Conservation (phyloP, 2,329 filamentous ascomycete species). For the Phialophora tarda region DNA sequence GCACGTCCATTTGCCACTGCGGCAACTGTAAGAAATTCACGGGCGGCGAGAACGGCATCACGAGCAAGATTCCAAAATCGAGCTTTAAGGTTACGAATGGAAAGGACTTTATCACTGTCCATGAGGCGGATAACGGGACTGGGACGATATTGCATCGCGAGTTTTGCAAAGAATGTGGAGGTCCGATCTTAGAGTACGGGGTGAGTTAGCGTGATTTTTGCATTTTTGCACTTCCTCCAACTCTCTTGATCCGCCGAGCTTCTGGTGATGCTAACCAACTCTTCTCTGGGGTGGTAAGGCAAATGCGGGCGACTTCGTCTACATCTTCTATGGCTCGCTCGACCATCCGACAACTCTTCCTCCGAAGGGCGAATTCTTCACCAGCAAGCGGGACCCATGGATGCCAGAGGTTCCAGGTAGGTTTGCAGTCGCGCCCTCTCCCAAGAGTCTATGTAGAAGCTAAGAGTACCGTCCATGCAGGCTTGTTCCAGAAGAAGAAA, state of each 20-base stretch:
- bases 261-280: background rate
- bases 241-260: background rate
- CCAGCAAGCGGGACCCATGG: constrained; percentile 55
- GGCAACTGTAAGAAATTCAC: constrained; percentile 33
- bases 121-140: constrained; percentile 58
- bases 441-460: background rate
- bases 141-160: constrained; percentile 56
- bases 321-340: constrained; percentile 57
- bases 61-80: constrained; percentile 56
- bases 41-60: constrained; percentile 53
- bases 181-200: constrained; percentile 59
- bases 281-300: constrained; percentile 22
- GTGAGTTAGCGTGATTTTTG: constrained; percentile 43
- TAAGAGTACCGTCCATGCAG: constrained; percentile 38
- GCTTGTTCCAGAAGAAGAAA: constrained; percentile 54
- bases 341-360: constrained; percentile 56
- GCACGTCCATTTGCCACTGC: constrained; percentile 61
- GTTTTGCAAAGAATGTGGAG: constrained; percentile 60
- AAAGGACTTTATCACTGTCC: constrained; percentile 48
- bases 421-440: constrained; percentile 28
- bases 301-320: constrained; percentile 44
- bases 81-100: constrained; percentile 51
- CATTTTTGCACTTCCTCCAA: constrained; percentile 4
- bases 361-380: constrained; percentile 63
- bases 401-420: constrained; percentile 57